Base-by-base conservation (phyloP, 192 early-diverging fungal genomes). In the Oehlia diaphana region DNA sequence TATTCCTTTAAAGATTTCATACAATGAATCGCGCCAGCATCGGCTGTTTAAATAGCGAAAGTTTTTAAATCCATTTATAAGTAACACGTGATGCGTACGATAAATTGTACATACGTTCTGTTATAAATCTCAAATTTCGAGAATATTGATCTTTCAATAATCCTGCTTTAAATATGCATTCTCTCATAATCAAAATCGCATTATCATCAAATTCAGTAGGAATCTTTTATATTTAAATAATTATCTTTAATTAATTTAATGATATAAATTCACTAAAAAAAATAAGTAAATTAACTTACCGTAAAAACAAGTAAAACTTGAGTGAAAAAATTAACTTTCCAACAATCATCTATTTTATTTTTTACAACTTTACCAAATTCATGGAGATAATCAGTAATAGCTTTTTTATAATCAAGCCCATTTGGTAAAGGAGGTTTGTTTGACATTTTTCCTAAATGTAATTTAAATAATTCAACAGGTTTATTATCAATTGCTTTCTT, bases 11-110 rank as follows among this genome's bases (percentile, higher is more conserved):
- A 62, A 6, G 0, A 35, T 14, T 31, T 16, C 26, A 74, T 58
- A 53, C 72, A 74, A 74, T 74, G 72, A 19, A 74, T 16, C 7
- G 72, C 47, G n/a, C 31, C 50, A 58, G 72, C 72, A 39, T 74
- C 50, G 4, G 72, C 72, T 74, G 14, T n/a, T 28, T 12, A 47
- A 47, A 47, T 33, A 21, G n/a, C 1, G 19, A 21, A 53, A 58
- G 16, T 58, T 21, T 58, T 53, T 53, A 16, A 19, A 19, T 42
- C 39, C 7, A 42, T 42, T 5, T 42, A 47, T 12, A 4, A 47
- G 13, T 47, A 47, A 12, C 19, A 19, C 14, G 19, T 58, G 0
- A 19, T 58, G 1, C 0, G 31, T 31, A 58, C 14, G 16, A 58
- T 19, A 12, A 47, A 21, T 58, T 5, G 0, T 58, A 58, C 19